These are phyloP conservation scores for Eucalyptus erythrocorys DNA, from an alignment of 345 rosid genomes.

Conservation along the genomic window DNA sequence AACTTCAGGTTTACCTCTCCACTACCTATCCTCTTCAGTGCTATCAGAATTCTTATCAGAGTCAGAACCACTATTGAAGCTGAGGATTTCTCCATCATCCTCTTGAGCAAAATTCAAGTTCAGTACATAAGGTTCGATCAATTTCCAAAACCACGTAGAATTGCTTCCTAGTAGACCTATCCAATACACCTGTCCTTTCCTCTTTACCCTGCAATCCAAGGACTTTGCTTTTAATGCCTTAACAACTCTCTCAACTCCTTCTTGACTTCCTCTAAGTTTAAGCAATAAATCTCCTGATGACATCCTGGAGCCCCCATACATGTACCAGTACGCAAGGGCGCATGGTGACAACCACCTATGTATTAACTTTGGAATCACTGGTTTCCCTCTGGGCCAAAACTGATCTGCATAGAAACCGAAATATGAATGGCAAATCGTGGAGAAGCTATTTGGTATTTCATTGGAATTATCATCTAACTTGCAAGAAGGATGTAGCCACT, in stretches of 20 bases:
- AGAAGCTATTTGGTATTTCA: conserved; percentile 31
- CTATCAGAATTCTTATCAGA: conserved; percentile 9
- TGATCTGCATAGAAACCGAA: conserved; percentile 71
- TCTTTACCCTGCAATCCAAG: conserved; percentile 62
- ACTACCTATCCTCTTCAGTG: conserved; percentile 1
- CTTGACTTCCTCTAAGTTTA: conserved; percentile 54
- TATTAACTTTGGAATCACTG: conserved; percentile 68
- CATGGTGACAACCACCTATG: conserved; percentile 79
- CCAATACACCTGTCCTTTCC: conserved; percentile 67
- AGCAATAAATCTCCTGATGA: conserved; percentile 48
- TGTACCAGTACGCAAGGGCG: conserved; percentile 73
- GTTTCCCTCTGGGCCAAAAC: conserved; percentile 53
- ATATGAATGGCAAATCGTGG: conserved; percentile 39
- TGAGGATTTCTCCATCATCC: conserved; percentile 21
- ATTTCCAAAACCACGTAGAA: conserved; percentile 53
- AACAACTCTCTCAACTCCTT: conserved; percentile 45
- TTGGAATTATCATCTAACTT: conserved; percentile 8
- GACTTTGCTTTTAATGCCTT: conserved; percentile 47
- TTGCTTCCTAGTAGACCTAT: conserved; percentile 61
- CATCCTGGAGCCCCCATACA: conserved; percentile 63
- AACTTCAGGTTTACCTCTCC: background rate
- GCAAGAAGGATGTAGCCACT: conserved; percentile 64
- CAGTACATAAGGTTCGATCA: conserved; percentile 52
- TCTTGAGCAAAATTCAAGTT: conserved; percentile 28
- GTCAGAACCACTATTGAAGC: conserved; percentile 23